phyloP scores from a whole-genome alignment of 192 early-diverging fungal genomes.

The Linnemannia zychae region DNA sequence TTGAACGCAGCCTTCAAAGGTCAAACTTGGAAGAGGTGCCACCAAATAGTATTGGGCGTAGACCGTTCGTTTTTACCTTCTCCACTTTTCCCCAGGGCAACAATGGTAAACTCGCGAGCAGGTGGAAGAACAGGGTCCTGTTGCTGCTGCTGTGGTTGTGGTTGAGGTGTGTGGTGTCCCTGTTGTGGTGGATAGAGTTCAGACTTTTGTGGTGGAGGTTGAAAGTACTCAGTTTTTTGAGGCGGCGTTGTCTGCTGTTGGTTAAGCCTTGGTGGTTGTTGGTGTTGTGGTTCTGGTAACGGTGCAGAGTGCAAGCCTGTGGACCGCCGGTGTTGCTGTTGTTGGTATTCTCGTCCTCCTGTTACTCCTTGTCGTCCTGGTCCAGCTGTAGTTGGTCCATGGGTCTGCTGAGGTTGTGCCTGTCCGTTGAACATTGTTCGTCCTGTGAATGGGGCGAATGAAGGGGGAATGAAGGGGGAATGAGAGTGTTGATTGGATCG shows the following conservation, averaged over 20 bases:
- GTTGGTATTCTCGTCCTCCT: background rate
- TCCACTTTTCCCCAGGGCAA: conserved; percentile 52
- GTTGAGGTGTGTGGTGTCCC: background rate
- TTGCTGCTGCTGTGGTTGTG: conserved; percentile 11
- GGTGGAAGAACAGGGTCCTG: background rate
- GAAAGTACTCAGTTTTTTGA: background rate
- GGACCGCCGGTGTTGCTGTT: background rate
- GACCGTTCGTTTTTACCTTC: conserved; percentile 27
- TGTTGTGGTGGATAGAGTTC: background rate
- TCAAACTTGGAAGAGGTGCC: background rate
- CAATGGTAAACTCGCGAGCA: conserved; percentile 44
- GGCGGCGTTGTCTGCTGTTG: conserved; percentile 6
- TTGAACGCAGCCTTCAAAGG: background rate
- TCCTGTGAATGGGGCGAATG: background rate
- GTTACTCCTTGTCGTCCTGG: background rate
- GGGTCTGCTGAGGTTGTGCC: background rate
- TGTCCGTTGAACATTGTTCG: conserved; percentile 11
- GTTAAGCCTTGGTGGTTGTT: background rate
- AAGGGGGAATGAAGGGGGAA: background rate
- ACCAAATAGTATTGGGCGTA: background rate
- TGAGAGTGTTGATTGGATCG: background rate
- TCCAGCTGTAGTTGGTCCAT: background rate
- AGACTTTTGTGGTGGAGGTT: background rate
- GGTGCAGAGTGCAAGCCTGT: background rate
- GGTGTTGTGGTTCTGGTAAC: background rate